Conservation (phyloP, 78 protist species). For the slime mould (Dictyostelium discoideum) region DNA sequence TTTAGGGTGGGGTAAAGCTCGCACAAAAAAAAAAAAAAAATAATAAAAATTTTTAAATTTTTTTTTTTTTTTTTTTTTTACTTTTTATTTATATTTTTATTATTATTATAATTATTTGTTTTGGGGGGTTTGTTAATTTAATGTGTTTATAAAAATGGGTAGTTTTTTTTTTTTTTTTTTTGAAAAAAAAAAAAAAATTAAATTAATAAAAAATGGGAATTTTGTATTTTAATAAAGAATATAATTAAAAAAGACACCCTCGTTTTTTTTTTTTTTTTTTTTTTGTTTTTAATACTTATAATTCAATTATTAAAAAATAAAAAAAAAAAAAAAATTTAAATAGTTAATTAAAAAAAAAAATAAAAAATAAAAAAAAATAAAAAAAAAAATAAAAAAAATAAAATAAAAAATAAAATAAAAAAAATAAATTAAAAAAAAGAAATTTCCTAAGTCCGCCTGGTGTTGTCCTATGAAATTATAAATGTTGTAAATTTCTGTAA, state of each 20-base stretch:
- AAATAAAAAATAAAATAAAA: not conserved
- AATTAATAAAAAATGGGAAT: too few species aligned
- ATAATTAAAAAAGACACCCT: too few species aligned
- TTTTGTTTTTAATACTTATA: too few species aligned
- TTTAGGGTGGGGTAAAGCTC: not conserved
- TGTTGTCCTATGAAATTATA: too few species aligned
- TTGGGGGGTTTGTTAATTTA: not conserved
- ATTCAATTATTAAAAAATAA: too few species aligned
- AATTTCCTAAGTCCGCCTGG: too few species aligned
- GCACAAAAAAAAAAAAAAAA: not conserved
- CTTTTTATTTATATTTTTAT: not conserved
- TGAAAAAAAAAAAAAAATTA: not conserved
- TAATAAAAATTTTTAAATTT: not conserved
- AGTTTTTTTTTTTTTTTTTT: not conserved
- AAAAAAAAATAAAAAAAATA: constrained; percentile 7
- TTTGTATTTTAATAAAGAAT: too few species aligned
- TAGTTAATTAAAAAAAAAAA: too few species aligned
- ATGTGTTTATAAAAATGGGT: not conserved
- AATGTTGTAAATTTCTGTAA: too few species aligned
- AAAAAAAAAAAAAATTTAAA: too few species aligned
- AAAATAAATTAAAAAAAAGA: not conserved
- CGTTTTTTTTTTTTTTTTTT: too few species aligned
- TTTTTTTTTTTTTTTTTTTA: not conserved
- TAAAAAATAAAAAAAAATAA: too few species aligned
- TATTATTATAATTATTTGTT: not conserved